Evolutionary conservation across 768 basidiomycete species (phyloP).

Genomic region (Butyriboletus loyo): DNA sequence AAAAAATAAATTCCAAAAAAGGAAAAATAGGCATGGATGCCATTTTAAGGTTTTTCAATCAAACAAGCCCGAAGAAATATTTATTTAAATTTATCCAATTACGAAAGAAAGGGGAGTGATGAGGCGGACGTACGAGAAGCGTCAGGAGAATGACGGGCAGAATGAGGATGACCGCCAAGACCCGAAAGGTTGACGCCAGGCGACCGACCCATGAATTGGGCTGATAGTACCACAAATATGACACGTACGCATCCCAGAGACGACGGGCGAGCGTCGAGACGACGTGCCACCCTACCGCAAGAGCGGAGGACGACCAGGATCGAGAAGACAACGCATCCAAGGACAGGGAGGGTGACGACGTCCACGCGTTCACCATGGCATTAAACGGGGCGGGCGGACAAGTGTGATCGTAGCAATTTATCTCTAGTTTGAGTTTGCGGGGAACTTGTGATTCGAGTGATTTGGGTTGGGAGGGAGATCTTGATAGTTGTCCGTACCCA

Average conservation of each 20-base stretch:
- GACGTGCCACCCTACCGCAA: conserved; percentile 17
- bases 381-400: not conserved
- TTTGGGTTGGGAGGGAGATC: not conserved
- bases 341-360: conserved; percentile 2
- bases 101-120: conserved; percentile 8
- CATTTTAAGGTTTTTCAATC: not conserved
- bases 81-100: conserved; percentile 1
- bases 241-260: conserved; percentile 59
- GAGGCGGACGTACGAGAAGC: conserved; percentile 51
- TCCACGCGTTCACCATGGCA: conserved; percentile 11
- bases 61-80: not conserved
- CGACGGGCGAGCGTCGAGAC: conserved; percentile 32
- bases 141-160: conserved; percentile 57
- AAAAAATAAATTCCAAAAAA: not conserved
- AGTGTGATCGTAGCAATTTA: conserved; percentile 4
- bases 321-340: conserved; percentile 3
- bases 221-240: conserved; percentile 62
- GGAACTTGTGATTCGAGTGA: conserved; percentile 3
- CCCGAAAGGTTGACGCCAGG: conserved; percentile 59
- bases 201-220: conserved; percentile 65
- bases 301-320: conserved; percentile 14
- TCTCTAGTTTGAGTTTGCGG: not conserved
- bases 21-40: not conserved
- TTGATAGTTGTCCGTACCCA: not conserved
- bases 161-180: conserved; percentile 54